These are phyloP conservation scores for Calonectria hongkongensis DNA, from an alignment of 2,329 filamentous ascomycete species.

Conservation along the genomic window DNA sequence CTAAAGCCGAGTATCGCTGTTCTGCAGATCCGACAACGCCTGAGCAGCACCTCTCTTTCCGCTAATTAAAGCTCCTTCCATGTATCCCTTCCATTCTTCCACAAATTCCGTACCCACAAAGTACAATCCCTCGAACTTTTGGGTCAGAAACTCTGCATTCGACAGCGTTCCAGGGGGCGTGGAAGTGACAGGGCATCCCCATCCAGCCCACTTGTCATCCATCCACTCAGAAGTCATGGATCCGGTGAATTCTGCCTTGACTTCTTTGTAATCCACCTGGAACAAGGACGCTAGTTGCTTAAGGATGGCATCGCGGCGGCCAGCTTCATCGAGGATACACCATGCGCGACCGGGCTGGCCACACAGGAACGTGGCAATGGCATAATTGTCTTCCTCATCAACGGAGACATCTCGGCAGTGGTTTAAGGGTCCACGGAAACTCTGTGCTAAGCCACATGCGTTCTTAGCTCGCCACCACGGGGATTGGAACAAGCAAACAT, in stretches of 20 bases:
- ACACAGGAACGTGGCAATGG: constrained; percentile 23
- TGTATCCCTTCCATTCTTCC: constrained; percentile 39
- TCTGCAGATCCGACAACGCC: constrained; percentile 21
- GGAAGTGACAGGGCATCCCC: constrained; percentile 29
- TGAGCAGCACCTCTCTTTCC: constrained; percentile 33
- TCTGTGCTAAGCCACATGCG: constrained; percentile 35
- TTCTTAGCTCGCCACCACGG: constrained; percentile 35
- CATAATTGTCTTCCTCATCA: constrained; percentile 28
- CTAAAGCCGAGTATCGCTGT: too few species aligned
- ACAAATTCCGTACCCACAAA: constrained; percentile 40
- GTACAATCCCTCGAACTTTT: constrained; percentile 25
- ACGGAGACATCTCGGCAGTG: constrained; percentile 33
- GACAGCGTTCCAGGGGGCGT: constrained; percentile 12
- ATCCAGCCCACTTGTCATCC: constrained; percentile 33
- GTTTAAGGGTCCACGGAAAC: constrained; percentile 30
- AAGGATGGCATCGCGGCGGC: constrained; percentile 7
- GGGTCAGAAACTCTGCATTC: not conserved
- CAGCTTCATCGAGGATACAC: not conserved
- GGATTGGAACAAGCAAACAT: constrained; percentile 37
- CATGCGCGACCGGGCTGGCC: constrained; percentile 17
- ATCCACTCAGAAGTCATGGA: constrained; percentile 29
- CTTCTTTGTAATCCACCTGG: constrained; percentile 1
- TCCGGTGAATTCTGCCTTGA: constrained; percentile 22
- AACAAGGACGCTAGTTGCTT: constrained; percentile 25
- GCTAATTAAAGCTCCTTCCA: constrained; percentile 41